Evolutionary conservation across 768 basidiomycete species (phyloP).

Genomic region (Trametes sanguinea): DNA sequence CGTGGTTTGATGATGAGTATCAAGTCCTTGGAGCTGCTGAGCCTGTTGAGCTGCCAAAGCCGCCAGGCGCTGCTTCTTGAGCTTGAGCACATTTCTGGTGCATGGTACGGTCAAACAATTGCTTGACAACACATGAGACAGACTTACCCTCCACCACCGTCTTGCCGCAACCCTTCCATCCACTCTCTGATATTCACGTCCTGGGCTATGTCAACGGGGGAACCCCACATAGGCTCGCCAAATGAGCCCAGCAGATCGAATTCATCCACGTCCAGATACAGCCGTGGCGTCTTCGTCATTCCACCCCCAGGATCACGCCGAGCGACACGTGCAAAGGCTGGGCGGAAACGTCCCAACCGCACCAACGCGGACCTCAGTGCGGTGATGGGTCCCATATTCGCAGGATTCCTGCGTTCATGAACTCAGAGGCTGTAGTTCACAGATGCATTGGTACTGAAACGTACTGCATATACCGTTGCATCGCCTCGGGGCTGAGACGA

Average conservation of each 20-base stretch:
- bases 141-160: conserved; percentile 65
- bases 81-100: conserved; percentile 47
- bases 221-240: conserved; percentile 51
- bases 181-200: conserved; percentile 47
- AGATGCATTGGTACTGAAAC: conserved; percentile 2
- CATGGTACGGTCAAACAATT: neutral
- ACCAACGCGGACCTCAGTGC: conserved; percentile 50
- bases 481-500: conserved; percentile 55
- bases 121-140: neutral
- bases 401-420: conserved; percentile 13
- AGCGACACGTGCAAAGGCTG: conserved; percentile 57
- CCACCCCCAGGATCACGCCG: conserved; percentile 34
- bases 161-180: conserved; percentile 54
- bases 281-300: conserved; percentile 41
- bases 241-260: conserved; percentile 46
- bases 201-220: conserved; percentile 48
- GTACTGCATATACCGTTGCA: conserved; percentile 43
- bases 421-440: neutral
- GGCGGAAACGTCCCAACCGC: conserved; percentile 50
- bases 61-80: conserved; percentile 39
- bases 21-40: neutral
- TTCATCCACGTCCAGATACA: conserved; percentile 56
- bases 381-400: conserved; percentile 39
- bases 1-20: conserved; percentile 1
- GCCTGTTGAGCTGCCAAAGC: neutral